Base-by-base conservation (phyloP, 2,329 filamentous ascomycete species). In the Cytospora mali region DNA sequence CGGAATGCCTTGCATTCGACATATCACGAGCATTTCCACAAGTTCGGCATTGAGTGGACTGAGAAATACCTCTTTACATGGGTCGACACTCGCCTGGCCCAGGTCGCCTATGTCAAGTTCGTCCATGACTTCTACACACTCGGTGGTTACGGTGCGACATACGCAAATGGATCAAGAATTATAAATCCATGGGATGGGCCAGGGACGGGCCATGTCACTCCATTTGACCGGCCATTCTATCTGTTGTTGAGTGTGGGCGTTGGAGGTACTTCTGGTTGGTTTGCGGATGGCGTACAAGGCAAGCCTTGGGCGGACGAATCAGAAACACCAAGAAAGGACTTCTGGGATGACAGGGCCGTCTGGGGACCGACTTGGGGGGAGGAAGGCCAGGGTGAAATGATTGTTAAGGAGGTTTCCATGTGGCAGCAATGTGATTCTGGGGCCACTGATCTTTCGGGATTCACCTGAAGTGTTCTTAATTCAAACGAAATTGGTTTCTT, bases 221-320 rank as follows among this genome's bases (percentile, higher is more conserved):
- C 57, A 9, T 60, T 60, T 13, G 57, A 60, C 25, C 57, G 49
- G 11, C 57, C 57, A 18, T 60, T 60, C 25, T 60, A 48, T 46
- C 14, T 60, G 18, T 39, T 54, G 9, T 18, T 60, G 23, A 42
- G 49, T 48, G 11, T 60, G 21, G 29, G 49, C 10, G 27, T 54
- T 6, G 57, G 57, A 4, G 49, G 57, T 16, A 60, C 49, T 7
- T 46, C 31, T n/a, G 57, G 57, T 18, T 31, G 21, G 25, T 59
- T 63, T 53, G 29, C 51, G 10, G 64, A 66, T 48, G 58, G 62
- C 10, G 48, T 55, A 25, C 55, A 62, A 28, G 64, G 39, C 28
- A 66, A 66, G 53, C 64, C 64, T 4, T 66, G 64, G 64, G 59
- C 53, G 13, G 64, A 66, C 35, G 62, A 48, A 16, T 64, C 59